phyloP scores from a whole-genome alignment of 2,329 filamentous ascomycete species.

The Uncinocarpus reesii region DNA sequence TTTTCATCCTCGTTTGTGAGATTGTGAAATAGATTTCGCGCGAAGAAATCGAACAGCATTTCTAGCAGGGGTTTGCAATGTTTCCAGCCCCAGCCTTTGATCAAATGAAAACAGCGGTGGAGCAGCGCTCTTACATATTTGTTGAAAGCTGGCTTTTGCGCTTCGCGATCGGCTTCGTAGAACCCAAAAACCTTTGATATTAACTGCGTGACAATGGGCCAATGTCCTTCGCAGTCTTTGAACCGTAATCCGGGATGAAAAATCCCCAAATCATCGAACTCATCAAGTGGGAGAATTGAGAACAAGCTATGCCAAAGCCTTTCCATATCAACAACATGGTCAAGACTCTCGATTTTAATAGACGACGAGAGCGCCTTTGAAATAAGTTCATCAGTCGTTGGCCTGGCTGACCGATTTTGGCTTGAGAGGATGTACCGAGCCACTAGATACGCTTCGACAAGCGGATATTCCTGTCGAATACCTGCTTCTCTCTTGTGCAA shows the following conservation, averaged over 20 bases:
- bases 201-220: slow-evolving; percentile 40
- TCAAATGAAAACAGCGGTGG: slow-evolving; percentile 44
- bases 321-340: slow-evolving; percentile 29
- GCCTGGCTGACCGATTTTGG: slow-evolving; percentile 26
- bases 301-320: slow-evolving; percentile 39
- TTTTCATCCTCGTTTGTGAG: slow-evolving; percentile 43
- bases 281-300: slow-evolving; percentile 43
- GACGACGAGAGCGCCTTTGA: slow-evolving; percentile 31
- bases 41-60: slow-evolving; percentile 51
- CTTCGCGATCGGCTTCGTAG: slow-evolving; percentile 36
- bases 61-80: slow-evolving; percentile 46
- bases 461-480: slow-evolving; percentile 36
- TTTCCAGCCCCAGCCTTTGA: slow-evolving; percentile 48
- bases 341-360: slow-evolving; percentile 11
- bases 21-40: slow-evolving; percentile 42
- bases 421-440: slow-evolving; percentile 34
- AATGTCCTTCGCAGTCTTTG: slow-evolving; percentile 37
- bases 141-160: slow-evolving; percentile 41
- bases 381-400: slow-evolving; percentile 32
- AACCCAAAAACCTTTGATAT: slow-evolving; percentile 40
- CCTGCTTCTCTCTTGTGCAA: slow-evolving; percentile 38
- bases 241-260: slow-evolving; percentile 35
- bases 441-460: slow-evolving; percentile 41
- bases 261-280: slow-evolving; percentile 44
- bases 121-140: slow-evolving; percentile 45